A percentile compares a stretch with the other conserved stretches of the same genome.
Evolutionary conservation across 352 stramenopile species (phyloP).

Genomic region (Phytophthora brassicae): DNA sequence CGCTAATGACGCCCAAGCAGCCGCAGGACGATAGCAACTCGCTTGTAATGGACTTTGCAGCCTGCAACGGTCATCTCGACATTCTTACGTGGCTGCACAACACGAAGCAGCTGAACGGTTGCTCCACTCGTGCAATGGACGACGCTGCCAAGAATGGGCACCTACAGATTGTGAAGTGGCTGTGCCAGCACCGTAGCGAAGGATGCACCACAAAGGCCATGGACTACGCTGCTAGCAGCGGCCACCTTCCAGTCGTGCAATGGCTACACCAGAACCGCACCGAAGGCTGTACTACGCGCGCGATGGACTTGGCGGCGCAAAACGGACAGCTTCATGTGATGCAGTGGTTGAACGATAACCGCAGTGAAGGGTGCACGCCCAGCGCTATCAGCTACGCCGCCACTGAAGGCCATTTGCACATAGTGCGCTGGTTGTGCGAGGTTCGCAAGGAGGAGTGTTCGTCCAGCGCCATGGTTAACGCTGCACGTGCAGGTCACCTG

Average conservation of each 20-base stretch:
- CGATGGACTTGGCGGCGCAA: slow-evolving; percentile 69
- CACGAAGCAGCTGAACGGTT: slow-evolving; percentile 46
- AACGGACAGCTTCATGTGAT: slow-evolving; percentile 60
- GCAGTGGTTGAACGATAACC: slow-evolving; percentile 70
- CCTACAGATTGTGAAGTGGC: slow-evolving; percentile 55
- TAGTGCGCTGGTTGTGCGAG: slow-evolving; percentile 62
- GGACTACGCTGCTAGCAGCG: slow-evolving; percentile 58
- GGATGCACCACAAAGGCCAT: slow-evolving; percentile 68
- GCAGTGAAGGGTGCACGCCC: slow-evolving; percentile 63
- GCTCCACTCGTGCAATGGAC: slow-evolving; percentile 59
- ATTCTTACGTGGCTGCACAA: slow-evolving; percentile 63
- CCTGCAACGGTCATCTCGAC: slow-evolving; percentile 64
- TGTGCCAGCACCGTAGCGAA: slow-evolving; percentile 55
- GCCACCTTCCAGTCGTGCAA: slow-evolving; percentile 57
- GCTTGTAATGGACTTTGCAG: slow-evolving; percentile 78
- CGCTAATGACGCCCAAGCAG: slow-evolving; percentile 32
- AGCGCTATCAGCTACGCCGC: slow-evolving; percentile 71
- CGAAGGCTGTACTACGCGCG: slow-evolving; percentile 52
- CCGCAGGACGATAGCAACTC: slow-evolving; percentile 32
- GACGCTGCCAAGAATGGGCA: slow-evolving; percentile 62
- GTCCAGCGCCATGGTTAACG: slow-evolving; percentile 53
- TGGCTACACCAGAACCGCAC: slow-evolving; percentile 52
- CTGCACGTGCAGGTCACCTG: slow-evolving; percentile 58
- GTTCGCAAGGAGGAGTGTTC: slow-evolving; percentile 54
- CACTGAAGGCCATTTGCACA: slow-evolving; percentile 47